A percentile compares a stretch with the other conserved stretches of the same genome.
phyloP scores from a whole-genome alignment of 352 stramenopile genomes.

The Globisporangium radiosum region DNA sequence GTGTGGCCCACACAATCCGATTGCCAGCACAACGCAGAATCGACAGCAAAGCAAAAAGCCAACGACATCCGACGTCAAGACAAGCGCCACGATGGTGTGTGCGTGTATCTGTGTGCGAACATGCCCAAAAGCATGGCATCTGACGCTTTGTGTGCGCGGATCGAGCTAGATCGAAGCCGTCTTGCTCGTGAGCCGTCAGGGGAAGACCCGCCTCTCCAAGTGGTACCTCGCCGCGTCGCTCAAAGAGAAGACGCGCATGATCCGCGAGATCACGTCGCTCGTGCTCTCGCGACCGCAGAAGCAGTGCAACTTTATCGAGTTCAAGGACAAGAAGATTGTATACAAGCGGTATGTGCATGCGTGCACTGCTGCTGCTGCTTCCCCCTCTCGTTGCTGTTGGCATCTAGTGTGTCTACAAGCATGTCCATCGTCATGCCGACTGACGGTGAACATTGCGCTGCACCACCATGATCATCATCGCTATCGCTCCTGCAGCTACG shows the following conservation, averaged over 20 bases:
- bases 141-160: not conserved
- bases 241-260: conserved; percentile 84
- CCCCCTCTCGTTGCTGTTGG: not conserved
- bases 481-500: conserved; percentile 59
- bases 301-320: conserved; percentile 95
- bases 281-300: conserved; percentile 82
- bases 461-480: too few relatives aligned
- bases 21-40: not conserved
- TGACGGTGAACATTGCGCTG: too few relatives aligned
- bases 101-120: conserved; percentile 9
- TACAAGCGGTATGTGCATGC: conserved; percentile 85
- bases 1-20: not conserved
- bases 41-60: conserved; percentile 3
- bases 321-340: conserved; percentile 97
- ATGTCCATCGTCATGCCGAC: too few relatives aligned
- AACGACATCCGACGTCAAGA: not conserved
- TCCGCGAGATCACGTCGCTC: conserved; percentile 84
- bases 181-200: conserved; percentile 87
- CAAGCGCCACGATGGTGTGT: conserved; percentile 2
- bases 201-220: conserved; percentile 89
- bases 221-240: conserved; percentile 81
- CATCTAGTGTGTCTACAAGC: not conserved
- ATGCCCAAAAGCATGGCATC: too few relatives aligned
- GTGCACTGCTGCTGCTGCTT: not conserved
- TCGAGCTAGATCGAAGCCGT: conserved; percentile 74